Evolutionary conservation across 2,329 filamentous ascomycete species (phyloP).

Genomic region (Hansfordia pulvinata): DNA sequence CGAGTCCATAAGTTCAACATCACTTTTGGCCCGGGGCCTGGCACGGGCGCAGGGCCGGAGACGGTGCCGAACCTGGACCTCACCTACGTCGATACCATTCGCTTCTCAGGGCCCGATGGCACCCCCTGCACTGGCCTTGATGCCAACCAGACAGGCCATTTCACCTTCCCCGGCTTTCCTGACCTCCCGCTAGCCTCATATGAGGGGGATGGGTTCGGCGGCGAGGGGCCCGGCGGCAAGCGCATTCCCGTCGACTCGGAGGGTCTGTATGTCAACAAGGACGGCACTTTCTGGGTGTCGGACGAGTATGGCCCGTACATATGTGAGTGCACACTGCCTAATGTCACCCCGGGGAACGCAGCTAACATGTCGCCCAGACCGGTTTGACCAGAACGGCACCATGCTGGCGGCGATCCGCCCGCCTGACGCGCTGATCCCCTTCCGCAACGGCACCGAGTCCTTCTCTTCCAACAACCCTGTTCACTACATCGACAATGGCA

Average conservation of each 20-base stretch:
- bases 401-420: constrained; percentile 53
- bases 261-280: constrained; percentile 45
- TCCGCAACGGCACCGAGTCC: constrained; percentile 44
- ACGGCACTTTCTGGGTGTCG: constrained; percentile 53
- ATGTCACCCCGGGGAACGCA: no score
- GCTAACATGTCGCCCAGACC: no score
- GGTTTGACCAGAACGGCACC: constrained; percentile 39
- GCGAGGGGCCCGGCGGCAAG: constrained; percentile 41
- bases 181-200: constrained; percentile 50
- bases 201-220: constrained; percentile 54
- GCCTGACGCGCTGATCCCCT: constrained; percentile 49
- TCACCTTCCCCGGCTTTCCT: constrained; percentile 44
- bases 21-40: constrained; percentile 36
- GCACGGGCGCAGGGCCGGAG: constrained; percentile 36
- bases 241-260: constrained; percentile 51
- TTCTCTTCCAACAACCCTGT: constrained; percentile 54
- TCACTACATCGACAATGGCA: constrained; percentile 33
- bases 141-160: constrained; percentile 35
- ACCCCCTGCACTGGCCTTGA: constrained; percentile 51
- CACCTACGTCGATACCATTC: constrained; percentile 49
- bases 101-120: constrained; percentile 49
- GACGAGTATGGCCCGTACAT: constrained; percentile 62
- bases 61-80: constrained; percentile 47
- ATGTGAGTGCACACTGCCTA: constrained; percentile 30
- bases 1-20: constrained; percentile 56